Percentiles rank a stretch among this genome's conserved stretches.
phyloP scores from a whole-genome alignment of 805 yeast species.

The Yarrowia divulgata region DNA sequence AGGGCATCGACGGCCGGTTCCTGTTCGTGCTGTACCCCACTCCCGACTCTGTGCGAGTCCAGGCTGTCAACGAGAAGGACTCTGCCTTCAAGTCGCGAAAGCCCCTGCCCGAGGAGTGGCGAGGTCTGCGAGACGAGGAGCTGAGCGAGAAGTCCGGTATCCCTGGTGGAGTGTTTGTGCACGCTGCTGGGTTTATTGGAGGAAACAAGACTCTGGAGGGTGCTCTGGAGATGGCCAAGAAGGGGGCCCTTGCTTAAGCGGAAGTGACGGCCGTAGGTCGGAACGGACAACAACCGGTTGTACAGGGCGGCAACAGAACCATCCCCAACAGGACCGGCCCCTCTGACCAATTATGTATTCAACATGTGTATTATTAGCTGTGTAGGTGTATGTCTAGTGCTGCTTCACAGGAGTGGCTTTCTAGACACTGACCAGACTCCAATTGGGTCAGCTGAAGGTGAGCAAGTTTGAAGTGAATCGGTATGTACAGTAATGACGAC shows the following conservation, averaged over 20 bases:
- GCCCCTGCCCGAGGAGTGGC: conserved; percentile 88
- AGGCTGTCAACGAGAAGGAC: conserved; percentile 85
- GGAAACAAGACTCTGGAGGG: conserved; percentile 85
- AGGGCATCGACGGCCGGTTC: conserved; percentile 56
- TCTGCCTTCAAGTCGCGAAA: conserved; percentile 83
- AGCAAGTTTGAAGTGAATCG: too few species aligned
- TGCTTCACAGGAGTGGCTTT: too few species aligned
- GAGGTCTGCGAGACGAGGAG: conserved; percentile 93
- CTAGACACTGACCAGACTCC: too few species aligned
- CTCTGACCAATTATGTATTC: too few species aligned
- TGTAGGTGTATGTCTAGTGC: too few species aligned
- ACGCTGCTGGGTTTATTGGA: conserved; percentile 96
- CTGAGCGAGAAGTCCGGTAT: conserved; percentile 78
- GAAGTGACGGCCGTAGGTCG: neutral
- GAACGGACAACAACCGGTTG: neutral
- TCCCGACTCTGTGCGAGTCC: conserved; percentile 76
- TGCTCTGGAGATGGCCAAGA: conserved; percentile 74
- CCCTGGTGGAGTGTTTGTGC: conserved; percentile 87
- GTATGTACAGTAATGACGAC: too few species aligned
- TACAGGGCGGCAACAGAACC: too few species aligned
- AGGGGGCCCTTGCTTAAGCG: conserved; percentile 49
- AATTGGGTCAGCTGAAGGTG: too few species aligned
- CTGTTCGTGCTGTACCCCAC: conserved; percentile 84
- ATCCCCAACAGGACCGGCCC: too few species aligned
- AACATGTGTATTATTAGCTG: too few species aligned